phyloP scores from a whole-genome alignment of 352 stramenopile species.

The Pythium volutum region DNA sequence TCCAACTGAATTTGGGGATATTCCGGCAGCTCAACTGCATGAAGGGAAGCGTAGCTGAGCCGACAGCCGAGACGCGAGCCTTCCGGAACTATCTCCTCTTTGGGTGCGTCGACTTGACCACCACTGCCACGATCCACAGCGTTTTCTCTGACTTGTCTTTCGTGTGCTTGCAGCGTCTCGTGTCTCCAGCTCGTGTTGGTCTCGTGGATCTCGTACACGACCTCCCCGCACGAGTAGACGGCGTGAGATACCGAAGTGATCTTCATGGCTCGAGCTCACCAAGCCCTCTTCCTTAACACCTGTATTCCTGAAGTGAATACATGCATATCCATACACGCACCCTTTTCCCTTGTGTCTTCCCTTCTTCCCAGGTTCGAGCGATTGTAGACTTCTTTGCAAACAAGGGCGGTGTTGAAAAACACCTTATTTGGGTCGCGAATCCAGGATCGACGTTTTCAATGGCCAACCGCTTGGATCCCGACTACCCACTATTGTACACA shows the following conservation, averaged over 20 bases:
- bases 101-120: conserved; percentile 37
- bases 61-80: conserved; percentile 62
- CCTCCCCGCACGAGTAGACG: conserved; percentile 50
- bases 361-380: not conserved
- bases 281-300: not conserved
- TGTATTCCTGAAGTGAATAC: not conserved
- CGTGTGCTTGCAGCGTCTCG: conserved; percentile 44
- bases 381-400: conserved; percentile 6
- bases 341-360: not conserved
- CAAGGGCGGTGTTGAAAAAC: conserved; percentile 89
- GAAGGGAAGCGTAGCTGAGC: conserved; percentile 80
- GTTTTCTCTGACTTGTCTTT: not conserved
- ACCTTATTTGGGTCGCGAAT: conserved; percentile 40
- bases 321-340: not conserved
- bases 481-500: conserved; percentile 60
- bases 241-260: not conserved
- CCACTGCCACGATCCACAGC: not conserved
- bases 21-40: conserved; percentile 76
- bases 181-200: conserved; percentile 80
- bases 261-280: not conserved
- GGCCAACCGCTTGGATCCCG: conserved; percentile 6
- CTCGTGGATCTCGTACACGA: conserved; percentile 86
- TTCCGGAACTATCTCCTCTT: conserved; percentile 89
- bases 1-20: not conserved
- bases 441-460: conserved; percentile 17